phyloP scores from a whole-genome alignment of 2,329 filamentous ascomycete genomes.

The Colletotrichum noveboracense region DNA sequence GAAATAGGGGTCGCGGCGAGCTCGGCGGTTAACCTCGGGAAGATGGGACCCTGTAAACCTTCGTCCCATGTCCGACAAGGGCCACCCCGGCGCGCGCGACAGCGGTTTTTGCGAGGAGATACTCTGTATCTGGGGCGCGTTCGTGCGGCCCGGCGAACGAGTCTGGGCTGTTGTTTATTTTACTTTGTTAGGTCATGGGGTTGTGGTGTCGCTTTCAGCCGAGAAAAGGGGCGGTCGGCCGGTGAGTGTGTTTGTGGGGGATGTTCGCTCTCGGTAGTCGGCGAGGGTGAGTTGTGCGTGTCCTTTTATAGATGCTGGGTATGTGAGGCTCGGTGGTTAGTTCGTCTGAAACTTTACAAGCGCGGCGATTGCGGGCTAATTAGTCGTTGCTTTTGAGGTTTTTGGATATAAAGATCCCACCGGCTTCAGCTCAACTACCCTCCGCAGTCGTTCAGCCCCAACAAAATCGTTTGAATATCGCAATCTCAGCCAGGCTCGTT shows the following conservation, averaged over 20 bases:
- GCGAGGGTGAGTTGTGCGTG: not conserved
- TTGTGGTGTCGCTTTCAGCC: not conserved
- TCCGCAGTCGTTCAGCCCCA: not conserved
- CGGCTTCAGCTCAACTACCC: not conserved
- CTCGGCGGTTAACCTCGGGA: not conserved
- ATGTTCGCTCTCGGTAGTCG: not conserved
- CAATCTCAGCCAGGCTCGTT: not conserved
- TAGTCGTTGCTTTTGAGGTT: not conserved
- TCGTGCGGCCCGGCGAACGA: not conserved
- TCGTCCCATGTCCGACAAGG: conserved; percentile 3
- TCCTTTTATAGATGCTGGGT: not conserved
- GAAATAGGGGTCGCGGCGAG: not conserved
- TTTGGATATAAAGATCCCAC: not conserved
- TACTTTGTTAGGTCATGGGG: not conserved
- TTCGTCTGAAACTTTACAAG: not conserved
- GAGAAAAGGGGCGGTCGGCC: not conserved
- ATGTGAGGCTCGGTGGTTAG: not conserved
- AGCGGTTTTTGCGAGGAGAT: not conserved
- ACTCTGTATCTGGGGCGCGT: not conserved
- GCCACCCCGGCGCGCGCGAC: not conserved
- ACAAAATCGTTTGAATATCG: not conserved
- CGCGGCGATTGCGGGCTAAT: not conserved
- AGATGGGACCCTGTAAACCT: not conserved
- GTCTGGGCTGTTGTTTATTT: not conserved
- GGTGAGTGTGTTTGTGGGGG: not conserved